These are phyloP conservation scores for Blastosporella zonata DNA, from an alignment of 1,284 basidiomycete species.

Conservation along the genomic window DNA sequence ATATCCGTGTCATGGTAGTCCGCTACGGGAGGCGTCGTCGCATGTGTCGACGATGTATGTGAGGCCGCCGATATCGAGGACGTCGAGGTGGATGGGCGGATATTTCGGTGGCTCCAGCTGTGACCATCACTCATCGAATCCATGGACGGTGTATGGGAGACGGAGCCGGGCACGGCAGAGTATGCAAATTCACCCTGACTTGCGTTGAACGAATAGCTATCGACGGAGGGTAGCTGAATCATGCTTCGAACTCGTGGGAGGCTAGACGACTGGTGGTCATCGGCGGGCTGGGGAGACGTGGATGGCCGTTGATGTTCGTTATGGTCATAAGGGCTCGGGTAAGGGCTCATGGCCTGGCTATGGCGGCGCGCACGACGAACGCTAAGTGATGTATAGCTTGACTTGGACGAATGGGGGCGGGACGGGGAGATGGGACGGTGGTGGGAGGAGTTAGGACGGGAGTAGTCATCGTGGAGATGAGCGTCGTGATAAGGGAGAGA, in stretches of 20 bases:
- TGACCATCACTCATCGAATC: conserved; percentile 43
- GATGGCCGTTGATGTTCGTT: conserved; percentile 64
- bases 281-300: conserved; percentile 66
- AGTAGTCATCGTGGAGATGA: conserved; percentile 54
- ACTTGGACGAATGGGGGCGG: conserved; percentile 61
- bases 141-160: conserved; percentile 43
- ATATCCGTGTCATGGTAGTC: conserved; percentile 68
- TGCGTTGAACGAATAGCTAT: conserved; percentile 61
- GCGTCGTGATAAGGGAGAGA: conserved; percentile 70
- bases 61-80: conserved; percentile 69
- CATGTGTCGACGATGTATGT: conserved; percentile 70
- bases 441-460: conserved; percentile 68
- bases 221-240: conserved; percentile 70
- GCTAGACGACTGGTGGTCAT: conserved; percentile 44
- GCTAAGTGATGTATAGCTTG: conserved; percentile 57
- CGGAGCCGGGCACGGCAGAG: conserved; percentile 49
- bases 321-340: conserved; percentile 74
- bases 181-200: conserved; percentile 77
- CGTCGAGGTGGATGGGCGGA: conserved; percentile 71
- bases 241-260: conserved; percentile 74
- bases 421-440: conserved; percentile 61
- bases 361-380: conserved; percentile 70
- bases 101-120: conserved; percentile 43
- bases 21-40: conserved; percentile 74
- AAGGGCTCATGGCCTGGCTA: conserved; percentile 80